Evolutionary conservation across 139 green algal genomes (phyloP), one percentile per base, ranked within the genome.

Genomic region (Diplosphaera chodatii): DNA sequence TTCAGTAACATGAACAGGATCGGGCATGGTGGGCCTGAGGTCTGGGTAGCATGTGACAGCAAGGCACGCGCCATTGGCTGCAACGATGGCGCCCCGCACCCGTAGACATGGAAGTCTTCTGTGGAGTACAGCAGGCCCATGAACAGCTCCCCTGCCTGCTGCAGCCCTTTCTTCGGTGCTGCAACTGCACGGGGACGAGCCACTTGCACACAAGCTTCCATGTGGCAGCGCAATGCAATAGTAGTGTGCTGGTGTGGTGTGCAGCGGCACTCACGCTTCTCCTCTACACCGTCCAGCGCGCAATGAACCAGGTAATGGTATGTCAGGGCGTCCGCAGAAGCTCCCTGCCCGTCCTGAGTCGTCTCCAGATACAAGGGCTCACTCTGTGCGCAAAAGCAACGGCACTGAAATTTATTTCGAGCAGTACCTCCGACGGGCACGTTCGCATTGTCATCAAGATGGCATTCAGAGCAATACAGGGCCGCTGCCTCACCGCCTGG

Each of bases 291-390:
- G 72, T 96, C 91, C 18, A 96, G 77, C 16, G 89, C 75, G 74
- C 87, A 93, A 72, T 96, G 91, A 10, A 96, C 82, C 25, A 94
- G 85, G 64, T 92, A 92, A 67, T 96, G 90, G n/a, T 96, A 90
- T 55, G 87, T 89, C n/a, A 93, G 70, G 6, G 77, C 68, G 2
- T 90, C 75, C 0, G 81, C 75, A 0, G 70, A 75, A 13, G 37
- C 66, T n/a, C 13, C 48, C 48, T 59, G 48, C 15, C 25, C 69
- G 0, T 41, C 59, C n/a, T 67, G 27, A 63, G 91, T 89, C 16
- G 74, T 84, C 74, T 85, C 48, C 40, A 96, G 80, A 68, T 90
- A 96, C 23, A 96, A 68, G 10, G 90, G 90, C 32, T 92, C 89
- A 79, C 91, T 94, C 88, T 94, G 85, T 25, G 48, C 25, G 48